A percentile compares a stretch with the other conserved stretches of the same genome.
These are phyloP conservation scores for Malus hybrid DNA, from an alignment of 331 rosid species.

Conservation along the genomic window DNA sequence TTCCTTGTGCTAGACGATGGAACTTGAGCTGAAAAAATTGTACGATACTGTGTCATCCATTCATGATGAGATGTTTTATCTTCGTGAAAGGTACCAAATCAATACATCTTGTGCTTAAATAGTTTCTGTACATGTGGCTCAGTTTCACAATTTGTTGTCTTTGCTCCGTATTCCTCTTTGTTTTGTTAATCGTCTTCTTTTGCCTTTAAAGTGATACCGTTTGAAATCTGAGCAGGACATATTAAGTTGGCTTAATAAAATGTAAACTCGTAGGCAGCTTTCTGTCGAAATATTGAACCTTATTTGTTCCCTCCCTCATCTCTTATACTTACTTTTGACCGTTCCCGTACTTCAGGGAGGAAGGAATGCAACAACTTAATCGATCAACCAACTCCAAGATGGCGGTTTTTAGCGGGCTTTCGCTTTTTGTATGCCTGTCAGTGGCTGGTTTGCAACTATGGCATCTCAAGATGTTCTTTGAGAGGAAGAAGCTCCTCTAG, in stretches of 20 bases:
- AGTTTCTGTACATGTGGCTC: background rate
- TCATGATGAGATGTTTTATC: conserved; percentile 95
- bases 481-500: conserved; percentile 88
- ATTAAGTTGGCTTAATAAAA: too few species aligned
- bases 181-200: too few species aligned
- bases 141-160: background rate
- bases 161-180: background rate
- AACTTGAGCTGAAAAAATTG: conserved; percentile 72
- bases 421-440: conserved; percentile 67
- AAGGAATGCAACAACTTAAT: conserved; percentile 82
- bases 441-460: conserved; percentile 85
- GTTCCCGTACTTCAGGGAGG: conserved; percentile 51
- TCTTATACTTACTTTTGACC: background rate
- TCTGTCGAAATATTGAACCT: background rate
- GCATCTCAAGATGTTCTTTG: conserved; percentile 92
- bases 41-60: conserved; percentile 56
- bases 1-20: conserved; percentile 59
- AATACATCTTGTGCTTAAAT: background rate
- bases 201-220: too few species aligned
- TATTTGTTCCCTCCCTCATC: background rate
- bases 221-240: too few species aligned
- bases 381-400: conserved; percentile 60
- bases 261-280: too few species aligned
- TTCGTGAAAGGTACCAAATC: conserved; percentile 72
- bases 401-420: conserved; percentile 72